A percentile compares a stretch with the other conserved stretches of the same genome.
These are phyloP conservation scores for Pseudopyricularia javanii DNA, from an alignment of 2,329 filamentous ascomycete genomes.

Conservation along the genomic window DNA sequence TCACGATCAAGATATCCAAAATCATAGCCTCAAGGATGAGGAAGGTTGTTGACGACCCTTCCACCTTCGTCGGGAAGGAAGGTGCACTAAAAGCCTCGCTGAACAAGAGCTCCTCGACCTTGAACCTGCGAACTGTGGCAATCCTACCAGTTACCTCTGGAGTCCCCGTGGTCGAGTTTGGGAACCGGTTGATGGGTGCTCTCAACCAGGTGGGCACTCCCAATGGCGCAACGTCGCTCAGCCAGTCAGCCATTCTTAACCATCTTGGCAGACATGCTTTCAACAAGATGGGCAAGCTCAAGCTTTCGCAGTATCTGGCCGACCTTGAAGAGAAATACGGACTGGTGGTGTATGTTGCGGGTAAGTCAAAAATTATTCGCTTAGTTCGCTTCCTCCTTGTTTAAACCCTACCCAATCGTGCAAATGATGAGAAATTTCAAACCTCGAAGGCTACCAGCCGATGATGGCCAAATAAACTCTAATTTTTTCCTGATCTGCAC, in stretches of 20 bases:
- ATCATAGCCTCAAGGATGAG: constrained; percentile 96
- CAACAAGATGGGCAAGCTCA: constrained; percentile 92
- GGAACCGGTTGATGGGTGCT: constrained; percentile 76
- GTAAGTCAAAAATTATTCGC: constrained; percentile 30
- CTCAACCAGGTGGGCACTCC: constrained; percentile 79
- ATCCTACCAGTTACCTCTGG: constrained; percentile 83
- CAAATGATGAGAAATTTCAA: constrained; percentile 39
- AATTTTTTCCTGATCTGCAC: constrained; percentile 52
- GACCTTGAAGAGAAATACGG: constrained; percentile 97
- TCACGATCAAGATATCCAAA: constrained; percentile 98
- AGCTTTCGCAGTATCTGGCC: constrained; percentile 88
- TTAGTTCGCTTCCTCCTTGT: neutral
- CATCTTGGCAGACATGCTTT: constrained; percentile 94
- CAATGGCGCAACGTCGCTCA: constrained; percentile 83
- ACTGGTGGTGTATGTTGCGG: constrained; percentile 84
- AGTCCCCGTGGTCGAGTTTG: constrained; percentile 90
- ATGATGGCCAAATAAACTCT: constrained; percentile 48
- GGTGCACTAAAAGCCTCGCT: constrained; percentile 32
- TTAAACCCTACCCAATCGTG: neutral
- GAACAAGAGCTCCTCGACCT: constrained; percentile 66
- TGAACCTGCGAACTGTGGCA: constrained; percentile 87
- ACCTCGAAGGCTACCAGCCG: constrained; percentile 36
- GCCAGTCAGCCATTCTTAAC: constrained; percentile 86
- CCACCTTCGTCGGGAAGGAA: constrained; percentile 54
- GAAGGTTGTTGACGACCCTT: constrained; percentile 69